Base-by-base conservation (phyloP, 2,329 filamentous ascomycete genomes). In the Penicillium sp. region DNA sequence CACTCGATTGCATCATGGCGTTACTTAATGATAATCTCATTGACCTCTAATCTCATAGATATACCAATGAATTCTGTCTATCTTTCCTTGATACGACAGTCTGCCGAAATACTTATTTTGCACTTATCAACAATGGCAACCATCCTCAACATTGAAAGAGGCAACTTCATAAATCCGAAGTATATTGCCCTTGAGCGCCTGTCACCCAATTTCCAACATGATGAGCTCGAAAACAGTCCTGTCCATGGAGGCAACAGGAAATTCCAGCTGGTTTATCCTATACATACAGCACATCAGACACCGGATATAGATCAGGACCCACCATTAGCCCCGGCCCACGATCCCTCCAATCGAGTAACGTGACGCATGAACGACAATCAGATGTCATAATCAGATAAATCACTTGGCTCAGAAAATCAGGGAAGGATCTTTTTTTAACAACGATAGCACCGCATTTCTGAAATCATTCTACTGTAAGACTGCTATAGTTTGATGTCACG, bases 1-100 rank as follows among this genome's bases (percentile, higher is more conserved):
- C 59, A 52, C 60, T 55, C 51, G 55, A 52, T 49, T 62, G 59
- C 63, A 66, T 68, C 52, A 55, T 63, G 64, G 65, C 65, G 65
- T 68, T 66, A 64, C 40, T 57, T 61, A 55, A 48, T 56, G 28
- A 57, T 58, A 38, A 55, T 63, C 55, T 43, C 42, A 51, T 48
- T 46, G 57, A 52, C 33, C 46, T 43, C 49, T 48, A 58, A 3
- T 22, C 35, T 51, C n/a, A 51, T 51, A 35, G 48, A 65, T 65
- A 64, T 64, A 65, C 61, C 58, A 64, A 60, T 51, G 42, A 25
- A 52, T 19, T 64, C 37, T 55, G 25, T 16, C 19, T 10, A 19
- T 11, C n/a, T 7, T 22, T 6, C 40, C 10, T 40, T 40, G 37
- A 16, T n/a, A n/a, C 16, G 14, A 14, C 4, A 33, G 30, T 33